Evolutionary conservation across 441 rosid genomes (phyloP), one percentile per base, ranked within the genome.

Genomic region (Pelargonium cotyledonis): DNA sequence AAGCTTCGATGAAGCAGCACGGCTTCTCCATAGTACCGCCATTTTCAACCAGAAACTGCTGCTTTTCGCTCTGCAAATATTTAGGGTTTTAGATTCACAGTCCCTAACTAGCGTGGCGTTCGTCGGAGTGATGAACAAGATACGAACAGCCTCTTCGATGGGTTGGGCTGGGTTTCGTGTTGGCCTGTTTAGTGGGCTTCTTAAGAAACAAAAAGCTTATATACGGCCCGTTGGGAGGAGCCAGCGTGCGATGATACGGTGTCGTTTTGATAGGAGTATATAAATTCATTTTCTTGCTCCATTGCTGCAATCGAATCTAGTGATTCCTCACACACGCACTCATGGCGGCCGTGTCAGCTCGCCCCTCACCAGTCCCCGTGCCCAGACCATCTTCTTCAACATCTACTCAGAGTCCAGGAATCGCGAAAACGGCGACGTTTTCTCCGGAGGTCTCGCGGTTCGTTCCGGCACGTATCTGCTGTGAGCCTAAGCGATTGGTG

Each of bases 391-490:
- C 49, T 44, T 12, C 58, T 26, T 26, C 31, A 26, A 26, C 2
- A 0, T 26, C 31, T 26, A 1, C 31, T 26, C 31, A 26, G 58
- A 51, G 5, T 51, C 58, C 58, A 15, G 18, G 19, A 51, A 51
- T 51, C 58, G 8, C 58, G 58, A 51, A 51, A 51, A 51, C 58
- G 58, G 19, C n/a, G 19, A 51, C 58, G 58, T 51, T 51, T 51
- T 51, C 58, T 5, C 58, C 58, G 18, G 16, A 51, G 31, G 3
- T 26, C 31, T 26, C 3, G 31, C 31, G 31, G 31, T 26, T 26
- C 31, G 31, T 26, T 26, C 31, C 31, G 31, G 31, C 31, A 51
- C 58, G 19, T 8, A 51, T 53, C 21, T 15, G 21, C 60, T 53
- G 5, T 3, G 6, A 16, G 38, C 38, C 38, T 19, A 53, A 16